Evolutionary conservation across 163 green algal species (phyloP).

Genomic region (Coccomyxa subellipsoidea): DNA sequence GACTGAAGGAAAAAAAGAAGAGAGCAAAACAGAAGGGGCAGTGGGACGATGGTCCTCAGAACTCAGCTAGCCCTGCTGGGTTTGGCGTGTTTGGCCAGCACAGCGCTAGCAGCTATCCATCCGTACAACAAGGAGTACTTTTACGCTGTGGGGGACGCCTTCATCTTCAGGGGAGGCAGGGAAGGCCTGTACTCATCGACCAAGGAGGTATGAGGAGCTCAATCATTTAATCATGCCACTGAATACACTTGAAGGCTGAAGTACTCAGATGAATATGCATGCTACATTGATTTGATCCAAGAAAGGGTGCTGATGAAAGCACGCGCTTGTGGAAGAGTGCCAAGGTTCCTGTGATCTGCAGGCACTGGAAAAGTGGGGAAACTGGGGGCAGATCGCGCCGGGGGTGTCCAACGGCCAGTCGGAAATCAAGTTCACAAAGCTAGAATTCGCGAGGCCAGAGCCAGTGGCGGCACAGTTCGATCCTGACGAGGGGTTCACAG

Average conservation of each 20-base stretch:
- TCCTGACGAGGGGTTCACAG: conserved; percentile 41
- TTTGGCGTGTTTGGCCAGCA: not conserved
- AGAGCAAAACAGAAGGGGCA: not conserved
- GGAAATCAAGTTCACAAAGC: conserved; percentile 47
- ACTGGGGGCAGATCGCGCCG: conserved; percentile 41
- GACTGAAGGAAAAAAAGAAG: not conserved
- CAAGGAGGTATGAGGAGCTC: conserved; percentile 17
- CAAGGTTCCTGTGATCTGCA: conserved; percentile 4
- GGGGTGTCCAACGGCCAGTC: conserved; percentile 48
- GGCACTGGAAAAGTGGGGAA: conserved; percentile 36
- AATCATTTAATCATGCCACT: too few species aligned
- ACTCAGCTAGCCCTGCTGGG: not conserved
- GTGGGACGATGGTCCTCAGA: not conserved
- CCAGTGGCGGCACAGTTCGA: conserved; percentile 32
- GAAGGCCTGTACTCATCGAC: conserved; percentile 39
- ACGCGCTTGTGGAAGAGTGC: too few species aligned
- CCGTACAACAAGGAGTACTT: conserved; percentile 42
- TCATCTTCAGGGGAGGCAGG: conserved; percentile 44
- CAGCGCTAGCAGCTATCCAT: conserved; percentile 28
- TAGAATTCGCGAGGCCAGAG: conserved; percentile 30
- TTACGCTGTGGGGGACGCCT: conserved; percentile 35
- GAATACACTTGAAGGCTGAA: too few species aligned
- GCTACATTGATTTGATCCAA: too few species aligned
- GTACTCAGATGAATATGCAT: too few species aligned
- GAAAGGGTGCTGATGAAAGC: not conserved